These are phyloP conservation scores for Clonostachys byssicola DNA, from an alignment of 2,329 filamentous ascomycete species.

Conservation along the genomic window DNA sequence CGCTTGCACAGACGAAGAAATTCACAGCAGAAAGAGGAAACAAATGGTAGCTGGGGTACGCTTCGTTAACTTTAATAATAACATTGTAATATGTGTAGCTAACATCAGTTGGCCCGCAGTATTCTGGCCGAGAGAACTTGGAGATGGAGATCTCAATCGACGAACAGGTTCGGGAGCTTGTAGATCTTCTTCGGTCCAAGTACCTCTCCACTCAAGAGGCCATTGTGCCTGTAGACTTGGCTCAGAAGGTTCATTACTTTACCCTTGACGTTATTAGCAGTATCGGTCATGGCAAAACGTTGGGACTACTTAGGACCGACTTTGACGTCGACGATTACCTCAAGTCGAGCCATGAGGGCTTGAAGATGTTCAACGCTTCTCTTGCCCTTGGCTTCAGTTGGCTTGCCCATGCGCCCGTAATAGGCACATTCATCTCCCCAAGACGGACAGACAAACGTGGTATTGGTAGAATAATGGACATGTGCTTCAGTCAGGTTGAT, in stretches of 20 bases:
- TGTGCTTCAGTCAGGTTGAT: constrained; percentile 5
- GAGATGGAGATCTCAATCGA: constrained; percentile 46
- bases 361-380: constrained; percentile 37
- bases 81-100: background rate
- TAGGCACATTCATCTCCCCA: constrained; percentile 34
- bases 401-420: constrained; percentile 31
- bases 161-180: constrained; percentile 33
- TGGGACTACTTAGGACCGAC: constrained; percentile 44
- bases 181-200: constrained; percentile 41
- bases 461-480: constrained; percentile 30
- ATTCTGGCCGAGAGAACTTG: constrained; percentile 49
- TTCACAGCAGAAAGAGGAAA: constrained; percentile 37
- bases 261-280: constrained; percentile 52
- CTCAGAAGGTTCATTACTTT: constrained; percentile 48
- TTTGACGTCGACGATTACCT: constrained; percentile 44
- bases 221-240: constrained; percentile 42
- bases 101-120: constrained; percentile 21
- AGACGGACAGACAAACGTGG: constrained; percentile 29
- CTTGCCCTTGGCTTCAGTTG: constrained; percentile 34
- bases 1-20: constrained; percentile 39
- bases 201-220: constrained; percentile 27
- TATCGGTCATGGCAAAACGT: constrained; percentile 44
- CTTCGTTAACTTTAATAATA: background rate
- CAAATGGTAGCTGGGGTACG: constrained; percentile 46
- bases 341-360: constrained; percentile 31